These are phyloP conservation scores for Thecaphora thlaspeos DNA, from an alignment of 1,284 basidiomycete genomes.

Conservation along the genomic window DNA sequence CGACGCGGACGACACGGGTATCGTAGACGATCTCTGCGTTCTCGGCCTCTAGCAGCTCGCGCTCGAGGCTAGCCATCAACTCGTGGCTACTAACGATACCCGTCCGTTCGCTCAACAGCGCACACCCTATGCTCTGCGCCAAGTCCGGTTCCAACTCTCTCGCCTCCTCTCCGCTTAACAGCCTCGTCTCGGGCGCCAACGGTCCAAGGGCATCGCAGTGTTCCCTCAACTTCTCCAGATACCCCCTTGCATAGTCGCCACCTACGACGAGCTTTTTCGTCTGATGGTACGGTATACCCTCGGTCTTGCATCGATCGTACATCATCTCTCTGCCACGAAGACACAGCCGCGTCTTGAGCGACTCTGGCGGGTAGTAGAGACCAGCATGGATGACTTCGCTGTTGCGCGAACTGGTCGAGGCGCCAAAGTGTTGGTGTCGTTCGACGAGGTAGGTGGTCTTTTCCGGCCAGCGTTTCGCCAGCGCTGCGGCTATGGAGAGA, in stretches of 20 bases:
- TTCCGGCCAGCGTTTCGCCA: slow-evolving; percentile 69
- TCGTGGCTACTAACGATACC: slow-evolving; percentile 88
- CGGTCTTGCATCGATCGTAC: slow-evolving; percentile 72
- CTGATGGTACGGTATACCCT: slow-evolving; percentile 71
- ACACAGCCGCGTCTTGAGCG: slow-evolving; percentile 83
- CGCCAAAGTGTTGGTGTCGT: slow-evolving; percentile 63
- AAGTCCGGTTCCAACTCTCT: slow-evolving; percentile 79
- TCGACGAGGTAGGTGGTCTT: slow-evolving; percentile 84
- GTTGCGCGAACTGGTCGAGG: slow-evolving; percentile 70
- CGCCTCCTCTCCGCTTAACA: slow-evolving; percentile 73
- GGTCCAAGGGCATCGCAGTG: slow-evolving; percentile 33
- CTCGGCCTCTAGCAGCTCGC: slow-evolving; percentile 72
- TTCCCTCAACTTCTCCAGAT: slow-evolving; percentile 35
- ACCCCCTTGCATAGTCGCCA: slow-evolving; percentile 20
- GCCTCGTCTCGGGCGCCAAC: slow-evolving; percentile 61
- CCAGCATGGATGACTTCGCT: slow-evolving; percentile 90
- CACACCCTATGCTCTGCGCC: slow-evolving; percentile 68
- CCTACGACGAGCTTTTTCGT: slow-evolving; percentile 69
- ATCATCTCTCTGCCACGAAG: slow-evolving; percentile 81
- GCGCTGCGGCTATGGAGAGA: slow-evolving; percentile 76
- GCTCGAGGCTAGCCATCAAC: slow-evolving; percentile 73
- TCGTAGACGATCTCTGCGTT: slow-evolving; percentile 75
- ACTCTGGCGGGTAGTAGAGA: slow-evolving; percentile 72
- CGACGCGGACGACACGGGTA: slow-evolving; percentile 84
- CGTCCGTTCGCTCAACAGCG: slow-evolving; percentile 80